phyloP scores from a whole-genome alignment of 805 yeast genomes.

The Groenewaldozyma tartarivorans region DNA sequence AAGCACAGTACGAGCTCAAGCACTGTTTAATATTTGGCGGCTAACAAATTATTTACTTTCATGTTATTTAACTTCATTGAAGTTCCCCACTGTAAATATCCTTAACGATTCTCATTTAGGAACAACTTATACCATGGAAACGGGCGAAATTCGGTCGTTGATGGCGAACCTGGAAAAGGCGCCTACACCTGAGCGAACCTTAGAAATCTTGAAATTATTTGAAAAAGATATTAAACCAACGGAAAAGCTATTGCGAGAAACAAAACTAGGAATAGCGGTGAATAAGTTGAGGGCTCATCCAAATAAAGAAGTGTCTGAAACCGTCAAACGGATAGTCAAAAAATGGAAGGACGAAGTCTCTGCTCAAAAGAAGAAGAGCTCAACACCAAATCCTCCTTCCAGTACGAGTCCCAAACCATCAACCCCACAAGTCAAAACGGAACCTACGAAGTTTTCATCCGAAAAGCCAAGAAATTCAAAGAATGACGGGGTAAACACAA shows the following conservation, averaged over 20 bases:
- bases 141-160: slow-evolving; percentile 63
- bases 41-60: too few species aligned
- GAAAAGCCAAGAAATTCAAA: slow-evolving; percentile 60
- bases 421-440: slow-evolving; percentile 10
- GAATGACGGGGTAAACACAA: slow-evolving; percentile 69
- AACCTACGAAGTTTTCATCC: slow-evolving; percentile 32
- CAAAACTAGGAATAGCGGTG: slow-evolving; percentile 95
- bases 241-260: slow-evolving; percentile 70
- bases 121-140: too few species aligned
- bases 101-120: too few species aligned
- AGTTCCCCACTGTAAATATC: too few species aligned
- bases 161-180: slow-evolving; percentile 70
- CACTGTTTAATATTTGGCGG: too few species aligned
- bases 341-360: slow-evolving; percentile 85
- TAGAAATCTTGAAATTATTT: slow-evolving; percentile 56
- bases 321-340: slow-evolving; percentile 76
- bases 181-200: slow-evolving; percentile 49
- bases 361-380: slow-evolving; percentile 19
- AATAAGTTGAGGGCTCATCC: slow-evolving; percentile 73
- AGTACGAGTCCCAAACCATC: slow-evolving; percentile 2
- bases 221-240: slow-evolving; percentile 72
- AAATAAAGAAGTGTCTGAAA: slow-evolving; percentile 46
- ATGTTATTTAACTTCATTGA: too few species aligned
- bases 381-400: slow-evolving; percentile 13
- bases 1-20: too few species aligned